Conservation (phyloP, 345 rosid species). For the Abelmoschus esculentus region DNA sequence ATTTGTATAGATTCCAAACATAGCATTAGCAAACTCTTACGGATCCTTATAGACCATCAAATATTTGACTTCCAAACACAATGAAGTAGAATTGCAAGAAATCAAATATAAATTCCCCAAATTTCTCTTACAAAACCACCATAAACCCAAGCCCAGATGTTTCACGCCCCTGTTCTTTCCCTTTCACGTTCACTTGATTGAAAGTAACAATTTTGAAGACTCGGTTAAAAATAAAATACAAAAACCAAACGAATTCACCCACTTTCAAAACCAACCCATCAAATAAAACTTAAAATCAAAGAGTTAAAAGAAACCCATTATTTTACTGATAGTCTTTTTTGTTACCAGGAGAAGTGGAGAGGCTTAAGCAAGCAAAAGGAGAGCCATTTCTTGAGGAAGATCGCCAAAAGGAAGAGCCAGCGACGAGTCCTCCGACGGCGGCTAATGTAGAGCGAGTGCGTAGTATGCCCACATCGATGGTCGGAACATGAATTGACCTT, state of each 20-base stretch:
- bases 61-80: too few relatives aligned
- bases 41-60: too few relatives aligned
- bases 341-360: constrained; percentile 33
- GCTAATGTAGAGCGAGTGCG: constrained; percentile 20
- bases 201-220: too few relatives aligned
- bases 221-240: too few relatives aligned
- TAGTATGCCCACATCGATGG: constrained; percentile 20
- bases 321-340: neutral
- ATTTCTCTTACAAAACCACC: too few relatives aligned
- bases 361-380: constrained; percentile 43
- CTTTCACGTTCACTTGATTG: too few relatives aligned
- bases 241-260: neutral
- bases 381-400: constrained; percentile 23
- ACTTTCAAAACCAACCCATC: neutral
- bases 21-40: too few relatives aligned
- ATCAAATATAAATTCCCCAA: too few relatives aligned
- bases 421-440: constrained; percentile 26
- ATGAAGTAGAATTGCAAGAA: too few relatives aligned
- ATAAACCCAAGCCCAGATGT: too few relatives aligned
- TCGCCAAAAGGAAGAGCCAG: constrained; percentile 28
- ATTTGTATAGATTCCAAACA: too few relatives aligned
- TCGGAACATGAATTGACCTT: constrained; percentile 30
- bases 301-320: neutral
- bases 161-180: too few relatives aligned
- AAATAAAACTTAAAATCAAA: neutral